A percentile compares a stretch with the other conserved stretches of the same genome.
These are phyloP conservation scores for Fusarium sp. DNA, from an alignment of 2,329 filamentous ascomycete genomes.

Conservation along the genomic window DNA sequence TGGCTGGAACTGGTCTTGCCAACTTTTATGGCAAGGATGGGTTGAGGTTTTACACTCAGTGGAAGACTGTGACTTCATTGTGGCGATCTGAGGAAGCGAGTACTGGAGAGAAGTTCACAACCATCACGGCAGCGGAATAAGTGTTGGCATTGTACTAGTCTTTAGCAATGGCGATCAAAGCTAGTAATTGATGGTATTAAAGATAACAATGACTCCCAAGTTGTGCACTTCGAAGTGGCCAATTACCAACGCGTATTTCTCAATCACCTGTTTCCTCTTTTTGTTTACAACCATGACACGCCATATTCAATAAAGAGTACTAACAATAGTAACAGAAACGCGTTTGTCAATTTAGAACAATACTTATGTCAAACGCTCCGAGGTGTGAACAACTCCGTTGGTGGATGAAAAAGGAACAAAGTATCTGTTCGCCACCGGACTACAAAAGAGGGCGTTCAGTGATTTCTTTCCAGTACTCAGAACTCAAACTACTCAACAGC, in stretches of 20 bases:
- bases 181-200: background rate
- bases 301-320: background rate
- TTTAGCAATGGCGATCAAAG: background rate
- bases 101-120: background rate
- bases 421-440: background rate
- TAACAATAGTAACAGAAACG: background rate
- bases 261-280: background rate
- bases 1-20: background rate
- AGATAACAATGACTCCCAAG: background rate
- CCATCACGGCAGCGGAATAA: background rate
- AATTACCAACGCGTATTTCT: background rate
- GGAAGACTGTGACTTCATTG: slow-evolving; percentile 5
- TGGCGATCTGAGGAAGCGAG: background rate
- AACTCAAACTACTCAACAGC: background rate
- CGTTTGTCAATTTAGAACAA: background rate
- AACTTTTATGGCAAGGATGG: slow-evolving; percentile 8
- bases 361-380: background rate
- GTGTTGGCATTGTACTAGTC: background rate
- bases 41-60: background rate
- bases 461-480: background rate
- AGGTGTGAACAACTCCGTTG: accelerated
- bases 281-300: background rate
- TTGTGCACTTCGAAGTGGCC: background rate
- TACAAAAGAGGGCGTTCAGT: background rate
- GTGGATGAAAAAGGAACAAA: background rate